Conservation (phyloP, 495 filamentous ascomycete genomes). For the Penicillium turbatum region DNA sequence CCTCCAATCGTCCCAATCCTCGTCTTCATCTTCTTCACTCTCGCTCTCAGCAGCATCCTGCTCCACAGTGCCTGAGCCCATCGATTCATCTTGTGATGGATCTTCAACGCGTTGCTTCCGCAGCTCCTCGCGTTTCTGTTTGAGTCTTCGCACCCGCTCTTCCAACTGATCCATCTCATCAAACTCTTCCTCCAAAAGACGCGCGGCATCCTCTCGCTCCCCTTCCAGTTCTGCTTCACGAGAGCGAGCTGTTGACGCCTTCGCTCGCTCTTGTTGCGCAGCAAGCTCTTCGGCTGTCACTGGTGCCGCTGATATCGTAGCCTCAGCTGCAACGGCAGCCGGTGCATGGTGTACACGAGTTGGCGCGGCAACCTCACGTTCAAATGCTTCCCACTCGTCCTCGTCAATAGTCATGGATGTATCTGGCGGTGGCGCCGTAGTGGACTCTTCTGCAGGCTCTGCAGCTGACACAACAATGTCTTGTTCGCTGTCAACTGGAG, state of each 20-base stretch:
- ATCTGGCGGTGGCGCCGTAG: constrained; percentile 12
- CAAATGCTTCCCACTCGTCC: constrained; percentile 86
- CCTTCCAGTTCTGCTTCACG: constrained; percentile 66
- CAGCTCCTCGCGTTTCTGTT: constrained; percentile 62
- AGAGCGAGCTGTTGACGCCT: constrained; percentile 36
- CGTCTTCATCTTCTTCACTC: constrained; percentile 42
- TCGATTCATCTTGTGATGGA: constrained; percentile 34
- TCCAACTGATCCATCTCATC: constrained; percentile 93
- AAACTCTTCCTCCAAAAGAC: constrained; percentile 80
- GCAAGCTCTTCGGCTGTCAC: constrained; percentile 70
- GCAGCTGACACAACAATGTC: constrained; percentile 8
- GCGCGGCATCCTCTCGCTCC: constrained; percentile 80
- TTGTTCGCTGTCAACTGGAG: constrained; percentile 19
- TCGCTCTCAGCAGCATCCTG: constrained; percentile 21
- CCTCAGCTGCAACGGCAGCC: constrained; percentile 29
- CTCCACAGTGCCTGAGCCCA: constrained; percentile 15
- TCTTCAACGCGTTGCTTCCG: constrained; percentile 41
- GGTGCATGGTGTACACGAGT: constrained; percentile 34
- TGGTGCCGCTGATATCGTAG: constrained; percentile 63
- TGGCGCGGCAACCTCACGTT: constrained; percentile 71
- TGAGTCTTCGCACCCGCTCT: constrained; percentile 68
- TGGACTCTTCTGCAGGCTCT: constrained; percentile 15
- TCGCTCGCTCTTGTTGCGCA: constrained; percentile 57
- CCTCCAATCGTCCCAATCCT: constrained; percentile 65
- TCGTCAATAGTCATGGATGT: constrained; percentile 57